Base-by-base conservation (phyloP, 2,329 filamentous ascomycete genomes). In the Ophiosphaerella narmari region DNA sequence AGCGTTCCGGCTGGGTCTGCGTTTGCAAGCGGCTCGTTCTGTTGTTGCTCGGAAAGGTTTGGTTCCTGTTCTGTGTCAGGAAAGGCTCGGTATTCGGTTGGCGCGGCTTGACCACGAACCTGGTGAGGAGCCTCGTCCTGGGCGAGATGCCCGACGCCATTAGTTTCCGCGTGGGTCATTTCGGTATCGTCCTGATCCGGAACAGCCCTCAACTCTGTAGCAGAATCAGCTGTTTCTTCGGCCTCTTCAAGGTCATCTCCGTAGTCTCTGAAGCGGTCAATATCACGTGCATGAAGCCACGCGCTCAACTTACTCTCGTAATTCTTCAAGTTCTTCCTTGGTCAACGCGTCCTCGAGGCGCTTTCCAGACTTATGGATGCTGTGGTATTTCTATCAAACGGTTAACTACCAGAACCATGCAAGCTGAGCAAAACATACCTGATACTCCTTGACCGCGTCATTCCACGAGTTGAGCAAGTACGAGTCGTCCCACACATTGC, bases 401-500 rank as follows among this genome's bases (percentile, higher is more conserved):
- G 65, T 34, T 60, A 53, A 29, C 36, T 11, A 18, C 37, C 18
- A 39, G 37, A 12, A 7, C n/a, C 16, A 7, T 14, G n/a, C 1
- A 40, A n/a, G n/a, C 14, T 35, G 14, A 7, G 46, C 42, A 24
- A 35, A 26, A 47, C 52, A 7, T 33, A 72, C 72, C 52, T 70
- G 65, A 52, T 74, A 74, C 50, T 74, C 72, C 13, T 62, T 60
- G 35, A 73, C 54, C 7, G 69, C 71, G 21, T 66, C 62, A 11
- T 73, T 62, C 72, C 72, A 74, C 2, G 65, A 67, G 36, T 67
- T 54, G 36, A 69, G 59, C 49, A 73, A 49, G 33, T 66, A 66
- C 31, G 67, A 67, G 61, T 74, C 73, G 58, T 74, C 72, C 72
- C 68, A 74, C n/a, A 65, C 65, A 48, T 68, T 62, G 38, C 54